Conservation (phyloP, 2,329 filamentous ascomycete genomes). For the Paraphaeosphaeria minitans region DNA sequence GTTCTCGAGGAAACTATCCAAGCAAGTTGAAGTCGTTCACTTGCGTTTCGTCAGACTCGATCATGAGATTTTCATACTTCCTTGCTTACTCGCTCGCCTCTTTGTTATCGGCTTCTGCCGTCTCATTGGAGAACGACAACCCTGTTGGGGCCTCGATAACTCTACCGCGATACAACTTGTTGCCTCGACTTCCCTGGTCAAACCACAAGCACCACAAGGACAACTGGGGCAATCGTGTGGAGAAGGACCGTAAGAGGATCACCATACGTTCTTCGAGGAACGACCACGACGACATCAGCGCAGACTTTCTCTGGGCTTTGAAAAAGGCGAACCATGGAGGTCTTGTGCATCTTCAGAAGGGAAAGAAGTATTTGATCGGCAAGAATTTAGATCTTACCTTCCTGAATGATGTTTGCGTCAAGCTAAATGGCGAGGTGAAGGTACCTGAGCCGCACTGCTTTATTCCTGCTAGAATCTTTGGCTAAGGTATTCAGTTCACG, state of each 20-base stretch:
- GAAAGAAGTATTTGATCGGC: slow-evolving; percentile 62
- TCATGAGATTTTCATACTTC: slow-evolving; percentile 27
- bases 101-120: slow-evolving; percentile 22
- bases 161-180: slow-evolving; percentile 12
- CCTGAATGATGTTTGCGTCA: slow-evolving; percentile 62
- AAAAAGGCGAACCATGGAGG: slow-evolving; percentile 64
- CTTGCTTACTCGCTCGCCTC: slow-evolving; percentile 22
- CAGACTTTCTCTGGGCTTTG: slow-evolving; percentile 60
- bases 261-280: slow-evolving; percentile 59
- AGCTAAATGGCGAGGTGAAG: slow-evolving; percentile 61
- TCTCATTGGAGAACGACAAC: slow-evolving; percentile 16
- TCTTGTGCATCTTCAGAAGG: slow-evolving; percentile 59
- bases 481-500: slow-evolving; percentile 46
- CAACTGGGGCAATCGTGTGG: slow-evolving; percentile 37
- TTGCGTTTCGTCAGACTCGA: slow-evolving; percentile 2
- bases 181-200: slow-evolving; percentile 16
- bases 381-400: slow-evolving; percentile 65
- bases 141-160: slow-evolving; percentile 26
- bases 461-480: background rate
- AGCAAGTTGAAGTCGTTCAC: background rate
- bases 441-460: slow-evolving; percentile 25
- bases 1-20: background rate
- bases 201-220: slow-evolving; percentile 25
- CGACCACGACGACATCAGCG: slow-evolving; percentile 62
- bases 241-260: slow-evolving; percentile 52